Evolutionary conservation across 2,329 filamentous ascomycete species (phyloP).

Genomic region (Tolypocladium ovalisporum): DNA sequence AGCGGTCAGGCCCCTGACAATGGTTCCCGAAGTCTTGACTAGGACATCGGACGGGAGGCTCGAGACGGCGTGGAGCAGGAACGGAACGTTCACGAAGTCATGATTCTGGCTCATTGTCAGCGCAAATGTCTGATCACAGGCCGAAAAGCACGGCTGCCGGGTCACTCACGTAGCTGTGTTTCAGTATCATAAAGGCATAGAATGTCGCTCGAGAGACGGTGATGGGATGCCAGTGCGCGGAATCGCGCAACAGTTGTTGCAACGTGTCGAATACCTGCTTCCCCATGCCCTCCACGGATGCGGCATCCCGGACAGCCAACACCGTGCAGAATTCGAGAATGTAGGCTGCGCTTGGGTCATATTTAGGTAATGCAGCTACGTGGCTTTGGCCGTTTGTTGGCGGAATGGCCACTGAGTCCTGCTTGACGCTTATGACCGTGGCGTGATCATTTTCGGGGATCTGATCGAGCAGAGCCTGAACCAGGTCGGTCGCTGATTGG

Average conservation of each 20-base stretch:
- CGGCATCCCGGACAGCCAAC: constrained; percentile 63
- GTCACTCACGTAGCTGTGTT: constrained; percentile 67
- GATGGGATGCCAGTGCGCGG: constrained; percentile 69
- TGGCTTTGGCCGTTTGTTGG: constrained; percentile 40
- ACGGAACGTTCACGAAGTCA: constrained; percentile 83
- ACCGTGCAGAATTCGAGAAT: constrained; percentile 85
- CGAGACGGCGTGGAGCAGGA: constrained; percentile 84
- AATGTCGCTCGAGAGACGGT: constrained; percentile 74
- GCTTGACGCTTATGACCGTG: constrained; percentile 78
- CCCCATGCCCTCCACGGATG: constrained; percentile 62
- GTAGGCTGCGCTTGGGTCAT: constrained; percentile 81
- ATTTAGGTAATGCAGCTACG: constrained; percentile 40
- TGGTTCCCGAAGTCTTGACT: constrained; percentile 61
- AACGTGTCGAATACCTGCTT: constrained; percentile 71
- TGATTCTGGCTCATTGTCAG: constrained; percentile 50
- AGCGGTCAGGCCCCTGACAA: constrained; percentile 66
- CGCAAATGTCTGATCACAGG: not conserved
- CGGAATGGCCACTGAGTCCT: constrained; percentile 59
- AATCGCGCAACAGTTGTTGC: constrained; percentile 72
- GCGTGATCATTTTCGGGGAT: constrained; percentile 74
- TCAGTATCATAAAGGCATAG: constrained; percentile 74
- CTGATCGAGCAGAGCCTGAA: constrained; percentile 66
- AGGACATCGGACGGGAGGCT: constrained; percentile 72
- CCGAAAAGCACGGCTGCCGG: not conserved
- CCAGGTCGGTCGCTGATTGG: constrained; percentile 20